Percentiles rank a stretch among this genome's conserved stretches.
These are phyloP conservation scores for Eleusine coracana DNA, from an alignment of 176 grass and related monocot genomes.

Conservation along the genomic window DNA sequence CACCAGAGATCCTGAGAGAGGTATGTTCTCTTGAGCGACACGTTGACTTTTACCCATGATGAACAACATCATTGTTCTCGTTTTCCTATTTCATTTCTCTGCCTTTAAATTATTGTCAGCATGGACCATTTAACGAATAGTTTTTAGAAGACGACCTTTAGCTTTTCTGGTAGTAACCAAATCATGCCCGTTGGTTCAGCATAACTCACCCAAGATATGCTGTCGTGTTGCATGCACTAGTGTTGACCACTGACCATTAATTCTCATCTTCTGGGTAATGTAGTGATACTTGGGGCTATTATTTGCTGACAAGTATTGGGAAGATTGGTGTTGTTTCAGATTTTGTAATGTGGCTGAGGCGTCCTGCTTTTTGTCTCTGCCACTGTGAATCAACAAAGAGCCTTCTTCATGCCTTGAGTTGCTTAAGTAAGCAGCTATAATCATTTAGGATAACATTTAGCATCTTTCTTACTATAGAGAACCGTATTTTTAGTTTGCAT, in stretches of 20 bases:
- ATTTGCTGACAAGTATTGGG: slow-evolving; percentile 71
- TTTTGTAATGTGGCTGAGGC: slow-evolving; percentile 72
- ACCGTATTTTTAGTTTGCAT: not conserved
- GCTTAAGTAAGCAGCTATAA: slow-evolving; percentile 94
- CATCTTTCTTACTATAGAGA: slow-evolving; percentile 38
- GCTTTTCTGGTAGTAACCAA: slow-evolving; percentile 15
- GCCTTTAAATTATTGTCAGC: slow-evolving; percentile 24
- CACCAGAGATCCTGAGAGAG: slow-evolving; percentile 94
- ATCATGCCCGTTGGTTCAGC: slow-evolving; percentile 31
- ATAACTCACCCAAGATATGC: slow-evolving; percentile 39
- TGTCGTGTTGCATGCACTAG: slow-evolving; percentile 45
- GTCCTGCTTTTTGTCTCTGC: slow-evolving; percentile 85
- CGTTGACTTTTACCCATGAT: slow-evolving; percentile 8
- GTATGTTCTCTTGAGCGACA: slow-evolving; percentile 56
- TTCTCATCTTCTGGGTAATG: slow-evolving; percentile 53
- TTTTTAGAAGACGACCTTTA: slow-evolving; percentile 20
- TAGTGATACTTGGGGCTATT: slow-evolving; percentile 70
- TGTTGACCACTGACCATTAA: slow-evolving; percentile 32
- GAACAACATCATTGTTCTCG: not conserved
- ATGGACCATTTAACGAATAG: not conserved
- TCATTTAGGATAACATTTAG: slow-evolving; percentile 66
- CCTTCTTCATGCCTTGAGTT: slow-evolving; percentile 67
- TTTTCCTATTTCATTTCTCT: slow-evolving; percentile 14
- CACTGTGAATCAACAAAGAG: slow-evolving; percentile 73
- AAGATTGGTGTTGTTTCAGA: slow-evolving; percentile 75